These are phyloP conservation scores for Aschersonia sp. DNA, from an alignment of 2,329 filamentous ascomycete genomes.

Conservation along the genomic window DNA sequence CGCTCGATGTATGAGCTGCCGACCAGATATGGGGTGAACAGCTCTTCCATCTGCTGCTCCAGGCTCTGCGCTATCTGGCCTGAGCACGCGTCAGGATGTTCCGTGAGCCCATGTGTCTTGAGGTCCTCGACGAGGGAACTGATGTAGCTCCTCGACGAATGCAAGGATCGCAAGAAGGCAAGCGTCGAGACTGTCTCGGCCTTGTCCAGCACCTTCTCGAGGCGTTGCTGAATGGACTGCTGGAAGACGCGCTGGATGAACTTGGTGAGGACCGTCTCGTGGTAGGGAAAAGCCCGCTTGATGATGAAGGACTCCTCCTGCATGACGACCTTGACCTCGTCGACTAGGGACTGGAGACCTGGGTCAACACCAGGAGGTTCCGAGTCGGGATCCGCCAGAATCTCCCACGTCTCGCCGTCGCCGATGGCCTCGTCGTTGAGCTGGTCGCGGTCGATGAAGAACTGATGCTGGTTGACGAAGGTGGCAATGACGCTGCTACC, in stretches of 20 bases:
- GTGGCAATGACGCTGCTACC: constrained; percentile 88
- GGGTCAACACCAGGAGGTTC: constrained; percentile 86
- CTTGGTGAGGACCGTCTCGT: constrained; percentile 82
- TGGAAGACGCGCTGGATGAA: constrained; percentile 96
- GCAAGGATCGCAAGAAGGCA: constrained; percentile 79
- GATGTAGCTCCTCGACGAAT: constrained; percentile 84
- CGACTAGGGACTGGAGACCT: constrained; percentile 78
- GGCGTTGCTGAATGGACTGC: constrained; percentile 88
- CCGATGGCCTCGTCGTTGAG: constrained; percentile 70
- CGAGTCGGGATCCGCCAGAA: constrained; percentile 83
- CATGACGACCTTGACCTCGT: constrained; percentile 90
- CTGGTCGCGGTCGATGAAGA: constrained; percentile 95
- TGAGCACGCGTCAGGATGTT: constrained; percentile 84
- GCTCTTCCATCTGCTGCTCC: constrained; percentile 61
- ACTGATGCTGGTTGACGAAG: constrained; percentile 98
- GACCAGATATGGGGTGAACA: constrained; percentile 58
- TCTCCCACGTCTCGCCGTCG: constrained; percentile 73
- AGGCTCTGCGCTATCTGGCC: constrained; percentile 68
- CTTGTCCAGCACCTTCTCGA: constrained; percentile 93
- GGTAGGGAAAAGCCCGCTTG: constrained; percentile 89
- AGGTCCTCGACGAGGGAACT: constrained; percentile 79
- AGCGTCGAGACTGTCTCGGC: constrained; percentile 83
- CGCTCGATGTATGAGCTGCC: constrained; percentile 58
- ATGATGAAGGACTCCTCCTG: constrained; percentile 97
- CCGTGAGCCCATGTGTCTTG: constrained; percentile 86